Base-by-base conservation (phyloP, 306 rosid species). In the Alnus rubra region DNA sequence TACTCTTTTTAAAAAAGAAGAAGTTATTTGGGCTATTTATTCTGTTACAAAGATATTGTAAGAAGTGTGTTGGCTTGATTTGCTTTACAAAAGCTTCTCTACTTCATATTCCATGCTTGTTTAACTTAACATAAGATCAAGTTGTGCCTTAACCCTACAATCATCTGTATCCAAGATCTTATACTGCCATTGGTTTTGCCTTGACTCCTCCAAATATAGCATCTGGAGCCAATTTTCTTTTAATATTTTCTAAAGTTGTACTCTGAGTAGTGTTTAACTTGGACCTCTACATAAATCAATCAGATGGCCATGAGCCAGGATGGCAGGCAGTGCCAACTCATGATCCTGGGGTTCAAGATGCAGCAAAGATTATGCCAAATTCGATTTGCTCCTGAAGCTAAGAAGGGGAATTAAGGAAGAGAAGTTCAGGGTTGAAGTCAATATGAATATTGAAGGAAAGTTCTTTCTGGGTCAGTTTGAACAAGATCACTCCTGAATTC, bases 321-420 rank as follows among this genome's bases (percentile, higher is more conserved):
- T 84, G 86, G 89, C 54, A 13, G 67, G 60, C 70, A 50, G 82
- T 86, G 71, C 77, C 88, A 9, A 62, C 73, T 68, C 77, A 80
- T 69, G 81, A 60, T 82, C 74, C 77, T 7, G 83, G 78, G 81
- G 87, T 86, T 68, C 80, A 80, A 80, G 87, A 80, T 69, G 92
- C 89, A 47, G 89, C 88, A 77, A 23, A 23, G 28, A 23, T 23
- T 23, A 23, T 23, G 28, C 28, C 28, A 23, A 23, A 23, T 23
- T 23, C 28, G 28, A 23, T 23, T 23, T 23, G 28, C 28, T 23
- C 28, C 28, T 23, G 28, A 23, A 23, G 28, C 28, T 23, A 0
- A 23, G 28, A 23, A 23, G 28, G 28, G 28, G 28, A 23, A 23
- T 23, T 23, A 23, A 23, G 0, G 28, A 23, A 23, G 28, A 23